Evolutionary conservation across 495 filamentous ascomycete genomes (phyloP), one percentile per base, ranked within the genome.

Genomic region (Penicillium lividum): DNA sequence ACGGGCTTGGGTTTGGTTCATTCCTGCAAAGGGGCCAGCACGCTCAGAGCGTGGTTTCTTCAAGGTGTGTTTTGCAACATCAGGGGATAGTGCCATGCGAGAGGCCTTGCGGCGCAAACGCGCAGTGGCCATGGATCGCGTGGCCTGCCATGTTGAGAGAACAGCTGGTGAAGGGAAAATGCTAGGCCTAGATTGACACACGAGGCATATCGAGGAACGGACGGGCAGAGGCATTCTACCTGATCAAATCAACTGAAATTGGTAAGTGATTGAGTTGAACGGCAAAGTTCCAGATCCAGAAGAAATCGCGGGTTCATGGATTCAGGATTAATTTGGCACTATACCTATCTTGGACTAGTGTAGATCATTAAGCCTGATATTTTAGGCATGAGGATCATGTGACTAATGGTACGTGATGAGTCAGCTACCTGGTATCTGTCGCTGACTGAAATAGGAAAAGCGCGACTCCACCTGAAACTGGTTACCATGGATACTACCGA

Each of bases 61-160:
- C 22, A 79, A 64, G 7, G 79, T 68, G 6, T 80, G 59, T 57
- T 79, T 77, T 55, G 81, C 82, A 42, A 95, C 92, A 50, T 79
- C 77, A 38, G 86, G 82, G n/a, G 92, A 95, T 25, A 97, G 82
- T 1, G 84, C 77, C 86, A 93, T 91, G 61, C 92, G 87, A 48
- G 90, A 84, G 6, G 89, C 89, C 42, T 63, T 73, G 45, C 73
- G 74, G 40, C 70, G 71, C 34, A 68, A 62, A 56, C 74, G 72
- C 31, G 60, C 62, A 16, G 75, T 74, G n/a, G 72, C 76, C 61
- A 79, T 71, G 22, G 66, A 65, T 54, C 80, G 73, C 15, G 64
- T 57, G 18, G 72, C 64, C 57, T 74, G 76, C 68, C 69, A 73
- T 72, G 63, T 61, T 15, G 65, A 52, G 10, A 60, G 51, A 13